phyloP scores from a whole-genome alignment of 805 yeast species.

The Pichia nanzhaoensis region DNA sequence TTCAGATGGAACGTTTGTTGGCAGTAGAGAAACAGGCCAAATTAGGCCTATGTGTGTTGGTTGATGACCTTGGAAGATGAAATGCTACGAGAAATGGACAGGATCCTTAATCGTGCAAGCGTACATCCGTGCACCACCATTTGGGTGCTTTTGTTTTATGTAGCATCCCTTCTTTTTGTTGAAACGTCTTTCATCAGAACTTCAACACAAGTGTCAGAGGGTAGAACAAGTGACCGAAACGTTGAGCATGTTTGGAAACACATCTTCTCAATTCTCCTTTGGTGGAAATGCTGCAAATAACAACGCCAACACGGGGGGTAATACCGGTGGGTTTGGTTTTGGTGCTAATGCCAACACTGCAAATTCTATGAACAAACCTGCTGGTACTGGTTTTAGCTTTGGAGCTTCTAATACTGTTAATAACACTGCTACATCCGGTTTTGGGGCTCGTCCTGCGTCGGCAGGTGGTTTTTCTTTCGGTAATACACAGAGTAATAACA shows the following conservation, averaged over 20 bases:
- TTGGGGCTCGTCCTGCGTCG: not conserved
- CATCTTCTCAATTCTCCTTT: constrained; percentile 5
- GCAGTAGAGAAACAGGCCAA: too few species aligned
- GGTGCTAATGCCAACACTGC: constrained; percentile 1
- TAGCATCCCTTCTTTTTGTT: too few species aligned
- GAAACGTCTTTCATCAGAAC: too few species aligned
- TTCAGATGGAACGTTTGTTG: too few species aligned
- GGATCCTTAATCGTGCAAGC: too few species aligned
- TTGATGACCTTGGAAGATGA: too few species aligned
- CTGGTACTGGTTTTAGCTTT: not conserved
- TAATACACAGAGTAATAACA: constrained; percentile 8
- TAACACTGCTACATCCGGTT: constrained; percentile 2
- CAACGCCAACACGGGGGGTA: too few species aligned
- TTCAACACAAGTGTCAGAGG: too few species aligned
- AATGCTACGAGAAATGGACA: too few species aligned
- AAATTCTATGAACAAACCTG: not conserved
- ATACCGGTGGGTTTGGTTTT: constrained; percentile 1
- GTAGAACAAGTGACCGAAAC: not conserved
- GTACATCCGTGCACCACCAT: not conserved
- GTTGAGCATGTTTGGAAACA: constrained; percentile 6
- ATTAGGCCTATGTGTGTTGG: too few species aligned
- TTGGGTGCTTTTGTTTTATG: too few species aligned
- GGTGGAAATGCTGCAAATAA: constrained; percentile 2
- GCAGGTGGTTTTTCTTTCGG: constrained; percentile 22
- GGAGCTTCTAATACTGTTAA: not conserved